Base-by-base conservation (phyloP, 306 rosid genomes). In the Dalbergia oliveri region DNA sequence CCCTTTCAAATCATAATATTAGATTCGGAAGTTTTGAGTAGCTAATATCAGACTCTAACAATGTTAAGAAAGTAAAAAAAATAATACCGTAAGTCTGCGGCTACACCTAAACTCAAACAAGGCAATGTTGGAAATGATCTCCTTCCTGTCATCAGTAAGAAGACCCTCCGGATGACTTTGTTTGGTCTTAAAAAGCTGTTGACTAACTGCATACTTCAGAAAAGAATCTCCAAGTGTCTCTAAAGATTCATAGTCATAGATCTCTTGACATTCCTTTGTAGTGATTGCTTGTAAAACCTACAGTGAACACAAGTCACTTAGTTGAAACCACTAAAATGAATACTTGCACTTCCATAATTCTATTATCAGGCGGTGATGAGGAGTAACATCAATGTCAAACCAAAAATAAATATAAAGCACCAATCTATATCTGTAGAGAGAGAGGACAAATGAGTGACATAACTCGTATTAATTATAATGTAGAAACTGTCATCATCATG, bases 181-280 rank as follows among this genome's bases (percentile, higher is more conserved):
- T 68, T 72, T 43, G 64, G 86, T 82, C 26, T 79, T 88, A 50
- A 89, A 93, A 79, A 93, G 88, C 12, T 93, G 90, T 60, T 80
- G 94, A 67, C 87, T 39, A 44, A 79, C 69, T 11, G 80, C 82
- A 14, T 93, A 90, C 82, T 93, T 90, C 10, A 93, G 89, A 84
- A 88, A 93, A 51, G 96, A 90, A 87, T 93, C 97, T 59, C 97
- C 96, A 75, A 90, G 96, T 50, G 92, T 86, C 83, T 86, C 97
- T 4, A 90, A 73, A 53, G 90, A 89, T 37, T 93, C 86, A 72
- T 90, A 83, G 81, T 89, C 68, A 44, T 64, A 80, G 0, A 39
- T 47, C 83, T 90, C 97, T 81, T 85, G 89, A 66, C 96, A 90
- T 44, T 31, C 83, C 26, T 69, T 79, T 11, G 96, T 60, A 6